These are phyloP conservation scores for Penicillium griseofulvum DNA, from an alignment of 2,329 filamentous ascomycete genomes.

Conservation along the genomic window DNA sequence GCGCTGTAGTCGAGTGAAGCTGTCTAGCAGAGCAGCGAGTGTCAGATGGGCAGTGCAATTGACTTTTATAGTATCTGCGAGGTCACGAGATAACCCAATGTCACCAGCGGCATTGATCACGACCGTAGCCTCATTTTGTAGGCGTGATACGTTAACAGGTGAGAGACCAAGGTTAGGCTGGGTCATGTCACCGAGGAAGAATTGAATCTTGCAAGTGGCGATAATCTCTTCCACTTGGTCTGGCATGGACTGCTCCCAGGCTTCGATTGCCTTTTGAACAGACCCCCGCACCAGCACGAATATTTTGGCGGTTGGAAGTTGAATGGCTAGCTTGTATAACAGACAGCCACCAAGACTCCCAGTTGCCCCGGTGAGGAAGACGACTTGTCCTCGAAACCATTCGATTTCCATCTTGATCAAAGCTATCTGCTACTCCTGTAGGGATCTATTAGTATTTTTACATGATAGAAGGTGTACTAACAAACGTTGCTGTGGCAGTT, in stretches of 20 bases:
- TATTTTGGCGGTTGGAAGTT: constrained; percentile 16
- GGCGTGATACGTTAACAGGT: neutral
- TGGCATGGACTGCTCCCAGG: constrained; percentile 19
- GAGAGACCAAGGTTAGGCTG: constrained; percentile 11
- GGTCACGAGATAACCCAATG: constrained; percentile 13
- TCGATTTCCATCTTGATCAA: neutral
- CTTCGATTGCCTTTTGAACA: constrained; percentile 3
- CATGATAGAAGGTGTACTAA: neutral
- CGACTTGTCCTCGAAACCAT: constrained; percentile 13
- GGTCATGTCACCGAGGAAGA: constrained; percentile 19
- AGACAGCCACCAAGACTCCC: constrained; percentile 19
- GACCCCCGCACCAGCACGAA: constrained; percentile 15
- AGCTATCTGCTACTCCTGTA: too few relatives aligned
- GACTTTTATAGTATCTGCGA: constrained; percentile 8
- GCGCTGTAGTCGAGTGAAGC: constrained; percentile 4
- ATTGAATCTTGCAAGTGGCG: constrained; percentile 17
- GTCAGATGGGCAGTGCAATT: constrained; percentile 14
- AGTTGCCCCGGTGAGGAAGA: constrained; percentile 19
- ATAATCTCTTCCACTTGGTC: constrained; percentile 20
- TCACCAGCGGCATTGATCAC: constrained; percentile 20
- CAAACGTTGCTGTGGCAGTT: too few relatives aligned
- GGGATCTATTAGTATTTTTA: neutral
- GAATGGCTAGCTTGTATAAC: constrained; percentile 18
- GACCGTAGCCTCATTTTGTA: constrained; percentile 13
- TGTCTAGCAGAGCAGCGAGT: constrained; percentile 1